A percentile compares a stretch with the other conserved stretches of the same genome.
phyloP scores from a whole-genome alignment of 2,329 filamentous ascomycete species.

The Parastagonospora avenae region DNA sequence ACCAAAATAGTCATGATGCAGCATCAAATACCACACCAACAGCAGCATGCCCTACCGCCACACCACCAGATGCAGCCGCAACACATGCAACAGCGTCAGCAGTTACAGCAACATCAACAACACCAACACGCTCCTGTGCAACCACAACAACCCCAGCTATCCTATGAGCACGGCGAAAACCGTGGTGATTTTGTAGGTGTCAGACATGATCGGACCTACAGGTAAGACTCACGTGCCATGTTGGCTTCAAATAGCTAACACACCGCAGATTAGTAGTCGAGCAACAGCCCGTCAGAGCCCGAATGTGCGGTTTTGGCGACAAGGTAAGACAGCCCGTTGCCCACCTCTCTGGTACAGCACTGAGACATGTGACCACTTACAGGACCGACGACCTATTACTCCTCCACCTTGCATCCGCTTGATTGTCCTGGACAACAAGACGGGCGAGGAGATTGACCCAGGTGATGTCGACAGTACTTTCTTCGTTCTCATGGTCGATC shows the following conservation, averaged over 20 bases:
- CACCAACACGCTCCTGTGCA: conserved; percentile 1
- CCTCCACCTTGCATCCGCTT: conserved; percentile 90
- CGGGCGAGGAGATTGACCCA: conserved; percentile 81
- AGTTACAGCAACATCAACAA: conserved; percentile 1
- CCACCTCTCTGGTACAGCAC: conserved; percentile 23
- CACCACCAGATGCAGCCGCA: conserved; percentile 4
- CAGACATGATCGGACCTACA: conserved; percentile 17
- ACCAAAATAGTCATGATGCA: neutral
- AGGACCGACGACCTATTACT: conserved; percentile 95
- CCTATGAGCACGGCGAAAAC: conserved; percentile 17
- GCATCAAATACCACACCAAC: neutral
- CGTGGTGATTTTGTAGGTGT: conserved; percentile 1
- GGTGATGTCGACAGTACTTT: conserved; percentile 72
- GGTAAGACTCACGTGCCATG: conserved; percentile 5
- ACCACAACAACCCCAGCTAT: conserved; percentile 14
- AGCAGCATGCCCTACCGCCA: neutral
- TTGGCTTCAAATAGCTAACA: neutral
- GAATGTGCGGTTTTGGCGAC: conserved; percentile 99
- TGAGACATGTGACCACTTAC: conserved; percentile 34
- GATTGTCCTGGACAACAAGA: conserved; percentile 74
- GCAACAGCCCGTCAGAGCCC: conserved; percentile 89
- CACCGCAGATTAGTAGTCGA: conserved; percentile 71
- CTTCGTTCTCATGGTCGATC: conserved; percentile 71
- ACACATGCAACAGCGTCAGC: conserved; percentile 5
- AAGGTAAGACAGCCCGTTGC: conserved; percentile 65